A percentile compares a stretch with the other conserved stretches of the same genome.
Evolutionary conservation across 2,329 filamentous ascomycete genomes (phyloP).

Genomic region (Drechslera avenae): DNA sequence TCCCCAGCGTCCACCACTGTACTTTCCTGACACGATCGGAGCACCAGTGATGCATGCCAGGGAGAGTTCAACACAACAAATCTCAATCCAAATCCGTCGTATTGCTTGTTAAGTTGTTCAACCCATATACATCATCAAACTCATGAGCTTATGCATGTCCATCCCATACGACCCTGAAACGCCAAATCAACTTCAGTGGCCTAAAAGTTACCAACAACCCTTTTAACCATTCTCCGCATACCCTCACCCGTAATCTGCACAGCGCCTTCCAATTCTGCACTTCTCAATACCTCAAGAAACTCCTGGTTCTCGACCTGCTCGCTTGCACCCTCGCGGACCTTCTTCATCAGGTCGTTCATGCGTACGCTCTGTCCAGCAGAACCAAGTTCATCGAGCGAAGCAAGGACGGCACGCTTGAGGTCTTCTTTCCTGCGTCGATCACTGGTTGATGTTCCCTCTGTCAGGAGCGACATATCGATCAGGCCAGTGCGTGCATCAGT

Average conservation of each 20-base stretch:
- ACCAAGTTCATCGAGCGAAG: slow-evolving; percentile 76
- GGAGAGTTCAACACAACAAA: too few species aligned
- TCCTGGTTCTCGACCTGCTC: slow-evolving; percentile 75
- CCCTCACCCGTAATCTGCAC: slow-evolving; percentile 85
- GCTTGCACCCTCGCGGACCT: slow-evolving; percentile 63
- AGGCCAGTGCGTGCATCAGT: slow-evolving; percentile 88
- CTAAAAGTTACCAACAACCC: slow-evolving; percentile 57
- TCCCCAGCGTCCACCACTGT: too few species aligned
- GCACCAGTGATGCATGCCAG: too few species aligned
- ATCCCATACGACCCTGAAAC: neutral
- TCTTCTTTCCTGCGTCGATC: slow-evolving; percentile 84
- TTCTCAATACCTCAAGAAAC: slow-evolving; percentile 79
- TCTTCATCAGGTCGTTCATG: slow-evolving; percentile 77
- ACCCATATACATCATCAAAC: too few species aligned
- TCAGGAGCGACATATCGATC: slow-evolving; percentile 95
- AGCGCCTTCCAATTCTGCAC: slow-evolving; percentile 81
- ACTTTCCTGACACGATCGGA: too few species aligned
- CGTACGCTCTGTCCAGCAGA: slow-evolving; percentile 67
- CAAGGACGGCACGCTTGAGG: slow-evolving; percentile 78
- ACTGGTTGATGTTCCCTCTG: slow-evolving; percentile 88
- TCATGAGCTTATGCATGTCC: too few species aligned
- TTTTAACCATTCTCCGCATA: slow-evolving; percentile 77
- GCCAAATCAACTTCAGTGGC: neutral
- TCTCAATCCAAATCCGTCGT: too few species aligned
- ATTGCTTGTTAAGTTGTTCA: too few species aligned